phyloP scores from a whole-genome alignment of 2,329 filamentous ascomycete genomes.

The Fusarium veterinarium region DNA sequence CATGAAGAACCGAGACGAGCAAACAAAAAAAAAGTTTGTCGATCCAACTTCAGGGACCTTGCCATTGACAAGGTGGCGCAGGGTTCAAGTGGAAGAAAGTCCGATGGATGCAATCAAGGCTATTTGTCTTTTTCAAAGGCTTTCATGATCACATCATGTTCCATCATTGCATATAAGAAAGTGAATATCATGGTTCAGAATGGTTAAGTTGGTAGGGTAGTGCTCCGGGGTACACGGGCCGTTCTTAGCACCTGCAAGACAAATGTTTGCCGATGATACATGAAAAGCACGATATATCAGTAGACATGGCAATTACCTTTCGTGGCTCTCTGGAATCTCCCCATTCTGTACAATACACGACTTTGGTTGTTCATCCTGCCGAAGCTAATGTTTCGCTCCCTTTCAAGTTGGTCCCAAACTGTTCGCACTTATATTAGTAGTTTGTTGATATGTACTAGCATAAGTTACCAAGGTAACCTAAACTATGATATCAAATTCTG shows the following conservation, averaged over 20 bases:
- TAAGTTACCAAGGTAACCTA: not conserved
- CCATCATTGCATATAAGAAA: conserved; percentile 25
- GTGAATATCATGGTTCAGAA: conserved; percentile 19
- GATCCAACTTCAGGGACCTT: conserved; percentile 29
- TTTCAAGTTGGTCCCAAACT: conserved; percentile 9
- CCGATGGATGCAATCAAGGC: conserved; percentile 2
- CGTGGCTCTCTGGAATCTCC: not conserved
- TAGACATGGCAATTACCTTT: conserved; percentile 10
- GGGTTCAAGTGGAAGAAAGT: conserved; percentile 14
- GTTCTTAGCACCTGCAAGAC: conserved; percentile 22
- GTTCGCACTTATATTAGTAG: not conserved
- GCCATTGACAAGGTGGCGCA: conserved; percentile 20
- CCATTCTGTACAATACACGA: not conserved
- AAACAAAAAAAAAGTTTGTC: not conserved
- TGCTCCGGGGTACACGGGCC: conserved; percentile 20
- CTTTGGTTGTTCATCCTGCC: conserved; percentile 1
- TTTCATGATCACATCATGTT: conserved; percentile 39
- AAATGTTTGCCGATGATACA: conserved; percentile 9
- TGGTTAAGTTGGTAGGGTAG: conserved; percentile 20
- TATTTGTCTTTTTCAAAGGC: not conserved
- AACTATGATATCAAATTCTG: not conserved
- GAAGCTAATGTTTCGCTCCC: conserved; percentile 18
- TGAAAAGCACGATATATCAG: conserved; percentile 5
- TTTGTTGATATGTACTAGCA: not conserved
- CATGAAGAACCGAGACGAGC: not conserved